Conservation (phyloP, 2,329 filamentous ascomycete genomes). For the Dactylellina leptospora region DNA sequence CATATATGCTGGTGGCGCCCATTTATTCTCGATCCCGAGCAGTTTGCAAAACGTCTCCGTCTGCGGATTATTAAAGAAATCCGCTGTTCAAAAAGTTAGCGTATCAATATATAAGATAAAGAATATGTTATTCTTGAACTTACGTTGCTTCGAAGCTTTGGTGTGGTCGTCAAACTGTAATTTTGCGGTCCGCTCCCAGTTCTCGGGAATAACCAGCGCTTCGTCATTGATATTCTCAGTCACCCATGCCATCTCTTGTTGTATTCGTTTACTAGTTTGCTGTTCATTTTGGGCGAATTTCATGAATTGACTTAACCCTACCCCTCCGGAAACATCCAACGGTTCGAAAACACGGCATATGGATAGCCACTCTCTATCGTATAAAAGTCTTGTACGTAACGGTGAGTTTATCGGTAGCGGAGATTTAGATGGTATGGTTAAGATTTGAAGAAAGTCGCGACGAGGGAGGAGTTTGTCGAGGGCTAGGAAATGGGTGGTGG, state of each 20-base stretch:
- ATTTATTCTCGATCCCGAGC: conserved; percentile 76
- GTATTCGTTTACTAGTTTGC: conserved; percentile 73
- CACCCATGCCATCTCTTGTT: conserved; percentile 79
- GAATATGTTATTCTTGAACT: no score
- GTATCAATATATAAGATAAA: neutral
- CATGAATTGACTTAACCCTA: conserved; percentile 70
- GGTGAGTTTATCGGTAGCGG: conserved; percentile 56
- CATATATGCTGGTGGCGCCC: conserved; percentile 14
- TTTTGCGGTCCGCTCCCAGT: conserved; percentile 81
- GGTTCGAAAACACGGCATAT: conserved; percentile 79
- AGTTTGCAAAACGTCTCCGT: conserved; percentile 82
- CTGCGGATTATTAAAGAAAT: conserved; percentile 86
- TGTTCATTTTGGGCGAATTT: conserved; percentile 66
- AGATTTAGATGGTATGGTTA: conserved; percentile 68
- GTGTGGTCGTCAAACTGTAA: conserved; percentile 70
- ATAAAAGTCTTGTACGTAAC: conserved; percentile 71
- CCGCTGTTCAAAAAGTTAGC: no score
- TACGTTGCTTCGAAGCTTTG: conserved; percentile 69
- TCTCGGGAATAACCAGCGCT: conserved; percentile 75
- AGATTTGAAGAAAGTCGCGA: conserved; percentile 82
- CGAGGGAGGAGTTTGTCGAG: conserved; percentile 88
- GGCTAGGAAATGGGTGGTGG: conserved; percentile 81
- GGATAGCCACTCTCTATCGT: conserved; percentile 94
- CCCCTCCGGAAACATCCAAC: conserved; percentile 63
- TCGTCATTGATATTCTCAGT: conserved; percentile 72